A percentile compares a stretch with the other conserved stretches of the same genome.
These are phyloP conservation scores for Periconia macrospinosa DNA, from an alignment of 2,329 filamentous ascomycete genomes.

Conservation along the genomic window DNA sequence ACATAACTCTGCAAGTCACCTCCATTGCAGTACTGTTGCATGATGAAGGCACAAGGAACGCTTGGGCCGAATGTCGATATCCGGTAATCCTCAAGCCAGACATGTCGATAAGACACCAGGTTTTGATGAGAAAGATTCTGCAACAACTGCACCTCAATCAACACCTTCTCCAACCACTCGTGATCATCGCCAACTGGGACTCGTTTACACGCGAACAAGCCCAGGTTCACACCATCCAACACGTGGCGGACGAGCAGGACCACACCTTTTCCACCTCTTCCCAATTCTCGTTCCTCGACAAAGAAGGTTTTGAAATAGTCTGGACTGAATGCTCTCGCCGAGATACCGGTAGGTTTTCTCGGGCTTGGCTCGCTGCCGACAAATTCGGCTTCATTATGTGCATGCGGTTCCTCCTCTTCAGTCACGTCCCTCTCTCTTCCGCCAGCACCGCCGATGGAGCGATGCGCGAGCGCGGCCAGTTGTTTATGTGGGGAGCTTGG, in stretches of 20 bases:
- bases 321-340: constrained; percentile 82
- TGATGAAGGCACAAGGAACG: constrained; percentile 92
- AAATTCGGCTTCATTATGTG: constrained; percentile 55
- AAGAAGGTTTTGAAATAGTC: constrained; percentile 95
- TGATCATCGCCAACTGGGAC: constrained; percentile 94
- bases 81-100: constrained; percentile 90
- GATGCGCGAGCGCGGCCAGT: constrained; percentile 28
- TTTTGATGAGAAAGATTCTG: constrained; percentile 93
- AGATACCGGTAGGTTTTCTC: constrained; percentile 66
- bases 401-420: constrained; percentile 18
- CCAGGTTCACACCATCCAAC: constrained; percentile 83
- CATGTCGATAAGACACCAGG: constrained; percentile 92
- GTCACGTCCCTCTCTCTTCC: constrained; percentile 3
- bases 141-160: constrained; percentile 90
- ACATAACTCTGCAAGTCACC: constrained; percentile 90
- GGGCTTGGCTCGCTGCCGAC: constrained; percentile 49
- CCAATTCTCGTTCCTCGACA: constrained; percentile 81
- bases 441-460: constrained; percentile 18
- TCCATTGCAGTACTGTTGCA: constrained; percentile 96
- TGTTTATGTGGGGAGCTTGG: constrained; percentile 56
- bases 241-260: constrained; percentile 92
- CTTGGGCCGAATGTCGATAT: constrained; percentile 84
- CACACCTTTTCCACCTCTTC: constrained; percentile 89
- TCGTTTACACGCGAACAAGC: constrained; percentile 93
- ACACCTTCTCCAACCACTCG: constrained; percentile 89